These are phyloP conservation scores for Sclerotinia glacialis DNA, from an alignment of 2,329 filamentous ascomycete genomes.

Conservation along the genomic window DNA sequence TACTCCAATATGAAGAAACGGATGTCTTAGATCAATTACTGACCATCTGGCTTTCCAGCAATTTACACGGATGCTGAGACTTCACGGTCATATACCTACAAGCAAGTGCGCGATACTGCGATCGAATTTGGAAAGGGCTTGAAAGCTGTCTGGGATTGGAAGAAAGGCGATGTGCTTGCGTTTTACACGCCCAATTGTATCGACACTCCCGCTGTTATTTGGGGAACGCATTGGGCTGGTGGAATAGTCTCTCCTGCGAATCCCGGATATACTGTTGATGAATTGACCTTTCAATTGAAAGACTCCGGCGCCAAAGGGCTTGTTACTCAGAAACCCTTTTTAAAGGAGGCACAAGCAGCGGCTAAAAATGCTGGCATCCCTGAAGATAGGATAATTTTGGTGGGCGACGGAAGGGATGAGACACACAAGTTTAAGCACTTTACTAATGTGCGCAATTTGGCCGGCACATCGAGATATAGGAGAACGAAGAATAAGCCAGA, in stretches of 20 bases:
- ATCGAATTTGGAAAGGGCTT: slow-evolving; percentile 79
- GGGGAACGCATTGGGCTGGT: slow-evolving; percentile 80
- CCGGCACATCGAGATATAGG: slow-evolving; percentile 56
- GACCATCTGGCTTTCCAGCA: slow-evolving; percentile 48
- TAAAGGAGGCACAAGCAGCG: slow-evolving; percentile 64
- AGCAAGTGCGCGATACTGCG: slow-evolving; percentile 62
- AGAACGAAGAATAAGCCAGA: slow-evolving; percentile 63
- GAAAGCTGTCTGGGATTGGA: slow-evolving; percentile 70
- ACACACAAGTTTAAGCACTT: slow-evolving; percentile 66
- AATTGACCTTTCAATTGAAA: slow-evolving; percentile 79
- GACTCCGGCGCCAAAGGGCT: slow-evolving; percentile 74
- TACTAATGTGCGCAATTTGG: slow-evolving; percentile 63
- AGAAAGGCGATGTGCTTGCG: slow-evolving; percentile 77
- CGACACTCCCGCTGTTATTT: slow-evolving; percentile 73
- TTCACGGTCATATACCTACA: slow-evolving; percentile 65
- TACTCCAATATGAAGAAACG: slow-evolving; percentile 40
- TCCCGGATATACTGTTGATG: slow-evolving; percentile 78
- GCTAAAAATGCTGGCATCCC: slow-evolving; percentile 68
- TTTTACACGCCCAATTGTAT: slow-evolving; percentile 84
- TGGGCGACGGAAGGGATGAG: slow-evolving; percentile 67
- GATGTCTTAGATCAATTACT: not conserved
- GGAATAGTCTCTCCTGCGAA: slow-evolving; percentile 83
- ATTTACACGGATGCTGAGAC: slow-evolving; percentile 77
- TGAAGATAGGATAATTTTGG: slow-evolving; percentile 68
- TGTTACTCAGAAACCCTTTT: slow-evolving; percentile 66